phyloP scores from a whole-genome alignment of 1,139 yeast genomes.

The Pichia sp. region DNA sequence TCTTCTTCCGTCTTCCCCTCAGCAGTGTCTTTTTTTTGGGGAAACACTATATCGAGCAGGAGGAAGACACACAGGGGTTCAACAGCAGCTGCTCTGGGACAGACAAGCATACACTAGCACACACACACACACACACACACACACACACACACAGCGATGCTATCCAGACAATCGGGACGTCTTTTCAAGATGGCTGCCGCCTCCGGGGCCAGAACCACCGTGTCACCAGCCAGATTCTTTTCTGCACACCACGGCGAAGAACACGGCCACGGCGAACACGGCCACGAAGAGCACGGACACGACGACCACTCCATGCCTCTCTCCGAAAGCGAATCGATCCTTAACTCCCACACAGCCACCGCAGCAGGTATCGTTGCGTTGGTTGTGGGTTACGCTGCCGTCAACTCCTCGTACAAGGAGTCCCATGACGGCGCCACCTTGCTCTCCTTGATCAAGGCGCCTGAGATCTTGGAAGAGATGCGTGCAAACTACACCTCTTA shows the following conservation, averaged over 20 bases:
- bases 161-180: constrained; percentile 3
- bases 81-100: too few species aligned
- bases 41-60: too few species aligned
- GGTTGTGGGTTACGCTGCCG: constrained; percentile 19
- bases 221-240: constrained; percentile 12
- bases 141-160: constrained; percentile 7
- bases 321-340: constrained; percentile 28
- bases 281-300: constrained; percentile 14
- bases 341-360: constrained; percentile 26
- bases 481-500: constrained; percentile 24
- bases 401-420: constrained; percentile 24
- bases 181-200: neutral
- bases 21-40: too few species aligned
- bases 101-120: too few species aligned
- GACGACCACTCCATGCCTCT: constrained; percentile 24
- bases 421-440: constrained; percentile 28
- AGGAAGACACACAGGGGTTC: too few species aligned
- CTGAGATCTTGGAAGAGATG: constrained; percentile 20
- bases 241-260: constrained; percentile 15
- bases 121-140: neutral
- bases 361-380: constrained; percentile 21
- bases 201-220: neutral
- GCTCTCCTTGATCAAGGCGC: constrained; percentile 17
- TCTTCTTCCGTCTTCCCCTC: too few species aligned
- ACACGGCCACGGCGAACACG: constrained; percentile 13